Conservation (phyloP, 1,139 yeast genomes). For the Zygoascus meyerae region DNA sequence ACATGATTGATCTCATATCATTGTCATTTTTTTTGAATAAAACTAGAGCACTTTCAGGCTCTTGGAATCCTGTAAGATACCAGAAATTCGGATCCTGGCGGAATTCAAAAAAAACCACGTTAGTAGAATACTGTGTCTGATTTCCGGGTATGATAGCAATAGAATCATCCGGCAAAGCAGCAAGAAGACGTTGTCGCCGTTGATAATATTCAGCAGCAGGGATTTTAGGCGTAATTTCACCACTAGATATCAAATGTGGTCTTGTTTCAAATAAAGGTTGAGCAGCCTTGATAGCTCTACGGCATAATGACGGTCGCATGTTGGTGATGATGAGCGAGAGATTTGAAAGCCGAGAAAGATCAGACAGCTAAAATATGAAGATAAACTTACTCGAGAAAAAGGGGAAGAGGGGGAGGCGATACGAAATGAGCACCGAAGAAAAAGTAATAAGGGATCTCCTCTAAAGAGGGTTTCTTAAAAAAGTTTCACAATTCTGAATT, state of each 20-base stretch:
- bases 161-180: conserved; percentile 55
- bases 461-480: too few relatives aligned
- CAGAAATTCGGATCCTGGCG: conserved; percentile 87
- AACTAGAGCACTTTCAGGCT: conserved; percentile 76
- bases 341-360: not conserved
- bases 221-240: conserved; percentile 85
- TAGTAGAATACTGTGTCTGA: conserved; percentile 70
- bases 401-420: not conserved
- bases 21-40: conserved; percentile 51
- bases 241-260: conserved; percentile 64
- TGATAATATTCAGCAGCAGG: conserved; percentile 73
- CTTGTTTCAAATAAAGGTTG: conserved; percentile 86
- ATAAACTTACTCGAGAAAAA: not conserved
- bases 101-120: conserved; percentile 84
- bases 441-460: too few relatives aligned
- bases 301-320: not conserved
- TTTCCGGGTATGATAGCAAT: conserved; percentile 73
- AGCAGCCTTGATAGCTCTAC: conserved; percentile 10
- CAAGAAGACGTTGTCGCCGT: conserved; percentile 56
- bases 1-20: conserved; percentile 51
- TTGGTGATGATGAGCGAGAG: not conserved
- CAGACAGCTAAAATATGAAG: not conserved
- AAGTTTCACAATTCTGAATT: too few relatives aligned
- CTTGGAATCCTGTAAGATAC: conserved; percentile 89
- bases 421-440: not conserved